Conservation (phyloP, 148 eudicot genomes). For the Chenopodium berlandieri region DNA sequence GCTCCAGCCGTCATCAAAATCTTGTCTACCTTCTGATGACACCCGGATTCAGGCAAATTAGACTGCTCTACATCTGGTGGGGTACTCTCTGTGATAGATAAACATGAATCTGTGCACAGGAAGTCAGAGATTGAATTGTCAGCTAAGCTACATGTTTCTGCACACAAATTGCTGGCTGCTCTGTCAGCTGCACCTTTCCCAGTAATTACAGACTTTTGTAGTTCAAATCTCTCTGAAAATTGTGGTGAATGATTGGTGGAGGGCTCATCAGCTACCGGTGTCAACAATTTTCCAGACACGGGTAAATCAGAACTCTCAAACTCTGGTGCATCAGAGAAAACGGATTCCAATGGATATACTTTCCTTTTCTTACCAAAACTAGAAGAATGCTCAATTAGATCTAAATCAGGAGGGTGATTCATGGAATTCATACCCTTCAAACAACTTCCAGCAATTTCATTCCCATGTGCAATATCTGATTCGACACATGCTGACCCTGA, state of each 20-base stretch:
- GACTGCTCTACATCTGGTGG: conserved; percentile 10
- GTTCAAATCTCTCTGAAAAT: conserved; percentile 19
- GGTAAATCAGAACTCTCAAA: conserved; percentile 31
- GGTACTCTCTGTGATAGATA: conserved; percentile 15
- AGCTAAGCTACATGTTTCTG: conserved; percentile 23
- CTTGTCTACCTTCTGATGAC: conserved; percentile 25
- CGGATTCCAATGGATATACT: conserved; percentile 27
- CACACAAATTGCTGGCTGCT: conserved; percentile 21
- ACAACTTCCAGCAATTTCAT: conserved; percentile 17
- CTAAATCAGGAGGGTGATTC: conserved; percentile 19
- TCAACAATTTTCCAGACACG: conserved; percentile 20
- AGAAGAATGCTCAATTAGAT: conserved; percentile 26
- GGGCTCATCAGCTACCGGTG: conserved; percentile 21
- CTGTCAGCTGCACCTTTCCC: conserved; percentile 9
- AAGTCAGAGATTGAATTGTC: conserved; percentile 23
- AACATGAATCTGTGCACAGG: conserved; percentile 3
- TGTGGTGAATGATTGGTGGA: conserved; percentile 2
- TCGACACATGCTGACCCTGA: conserved; percentile 21
- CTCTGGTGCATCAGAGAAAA: conserved; percentile 18
- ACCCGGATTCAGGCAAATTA: conserved; percentile 15
- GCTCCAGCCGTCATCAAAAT: conserved; percentile 18
- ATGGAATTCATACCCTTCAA: conserved; percentile 18
- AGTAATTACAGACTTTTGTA: conserved; percentile 14
- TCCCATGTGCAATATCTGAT: conserved; percentile 9
- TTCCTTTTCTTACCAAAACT: conserved; percentile 39